Conservation (phyloP, 345 rosid genomes). For the Tarenaya hassleriana region DNA sequence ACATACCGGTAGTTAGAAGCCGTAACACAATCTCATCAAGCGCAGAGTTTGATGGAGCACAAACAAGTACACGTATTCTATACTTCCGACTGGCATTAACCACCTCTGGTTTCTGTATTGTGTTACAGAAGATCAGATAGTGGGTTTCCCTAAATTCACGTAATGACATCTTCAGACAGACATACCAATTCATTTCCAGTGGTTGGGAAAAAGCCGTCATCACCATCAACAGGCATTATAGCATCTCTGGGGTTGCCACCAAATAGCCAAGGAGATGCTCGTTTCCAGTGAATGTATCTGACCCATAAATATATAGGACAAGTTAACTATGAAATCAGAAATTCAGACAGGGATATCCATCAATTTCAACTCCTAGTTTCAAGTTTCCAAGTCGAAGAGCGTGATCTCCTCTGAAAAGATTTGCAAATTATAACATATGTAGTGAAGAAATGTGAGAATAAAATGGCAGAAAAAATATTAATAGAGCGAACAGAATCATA, state of each 20-base stretch:
- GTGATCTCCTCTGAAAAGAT: neutral
- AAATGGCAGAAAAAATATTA: neutral
- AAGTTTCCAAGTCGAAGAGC: conserved; percentile 10
- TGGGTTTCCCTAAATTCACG: conserved; percentile 4
- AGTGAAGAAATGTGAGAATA: neutral
- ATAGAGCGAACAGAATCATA: conserved; percentile 33
- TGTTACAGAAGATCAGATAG: conserved; percentile 15
- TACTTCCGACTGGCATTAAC: conserved; percentile 63
- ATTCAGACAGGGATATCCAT: too few relatives aligned
- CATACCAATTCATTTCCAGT: conserved; percentile 88
- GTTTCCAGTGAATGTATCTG: conserved; percentile 68
- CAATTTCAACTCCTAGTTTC: neutral
- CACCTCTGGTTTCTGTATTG: conserved; percentile 78
- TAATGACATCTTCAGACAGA: conserved; percentile 15
- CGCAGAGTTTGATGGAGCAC: conserved; percentile 98
- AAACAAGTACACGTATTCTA: conserved; percentile 75
- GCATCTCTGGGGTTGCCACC: conserved; percentile 78
- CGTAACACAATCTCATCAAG: conserved; percentile 94
- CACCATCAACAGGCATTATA: conserved; percentile 77
- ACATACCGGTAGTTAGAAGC: conserved; percentile 66
- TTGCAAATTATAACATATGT: too few relatives aligned
- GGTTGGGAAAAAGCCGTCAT: conserved; percentile 83
- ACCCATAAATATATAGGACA: conserved; percentile 9
- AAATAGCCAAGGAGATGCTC: conserved; percentile 82
- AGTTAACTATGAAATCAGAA: conserved; percentile 1